phyloP scores from a whole-genome alignment of 805 yeast species.

The Yamadazyma ubonensis region DNA sequence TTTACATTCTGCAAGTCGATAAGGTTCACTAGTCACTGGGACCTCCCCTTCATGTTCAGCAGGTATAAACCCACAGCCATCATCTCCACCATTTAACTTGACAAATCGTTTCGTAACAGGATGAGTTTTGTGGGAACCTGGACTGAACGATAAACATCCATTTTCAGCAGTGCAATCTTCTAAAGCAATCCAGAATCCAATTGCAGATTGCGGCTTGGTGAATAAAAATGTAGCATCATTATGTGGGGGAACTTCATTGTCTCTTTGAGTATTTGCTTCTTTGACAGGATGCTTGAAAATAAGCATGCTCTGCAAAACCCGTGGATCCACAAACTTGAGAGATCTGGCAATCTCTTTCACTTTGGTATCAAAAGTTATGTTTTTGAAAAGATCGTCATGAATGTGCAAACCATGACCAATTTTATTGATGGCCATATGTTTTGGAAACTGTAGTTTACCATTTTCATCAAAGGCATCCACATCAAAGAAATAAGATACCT shows the following conservation, averaged over 20 bases:
- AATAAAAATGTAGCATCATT: constrained; percentile 73
- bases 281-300: constrained; percentile 68
- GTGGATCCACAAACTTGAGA: constrained; percentile 59
- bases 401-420: constrained; percentile 78
- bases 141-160: constrained; percentile 68
- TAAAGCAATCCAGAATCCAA: constrained; percentile 81
- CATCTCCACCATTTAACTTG: constrained; percentile 44
- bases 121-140: constrained; percentile 64
- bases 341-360: constrained; percentile 51
- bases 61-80: constrained; percentile 58
- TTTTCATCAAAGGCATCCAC: constrained; percentile 59
- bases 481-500: constrained; percentile 68
- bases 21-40: constrained; percentile 33
- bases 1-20: constrained; percentile 55
- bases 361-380: constrained; percentile 50
- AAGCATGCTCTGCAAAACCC: constrained; percentile 75
- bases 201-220: constrained; percentile 67
- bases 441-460: constrained; percentile 53
- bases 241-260: constrained; percentile 70
- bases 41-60: constrained; percentile 22
- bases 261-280: constrained; percentile 24
- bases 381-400: constrained; percentile 47
- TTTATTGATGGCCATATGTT: constrained; percentile 64
- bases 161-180: constrained; percentile 67
- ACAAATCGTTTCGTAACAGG: constrained; percentile 65